Conservation (phyloP, 2,329 filamentous ascomycete genomes). For the Cladorrhinum sp. region DNA sequence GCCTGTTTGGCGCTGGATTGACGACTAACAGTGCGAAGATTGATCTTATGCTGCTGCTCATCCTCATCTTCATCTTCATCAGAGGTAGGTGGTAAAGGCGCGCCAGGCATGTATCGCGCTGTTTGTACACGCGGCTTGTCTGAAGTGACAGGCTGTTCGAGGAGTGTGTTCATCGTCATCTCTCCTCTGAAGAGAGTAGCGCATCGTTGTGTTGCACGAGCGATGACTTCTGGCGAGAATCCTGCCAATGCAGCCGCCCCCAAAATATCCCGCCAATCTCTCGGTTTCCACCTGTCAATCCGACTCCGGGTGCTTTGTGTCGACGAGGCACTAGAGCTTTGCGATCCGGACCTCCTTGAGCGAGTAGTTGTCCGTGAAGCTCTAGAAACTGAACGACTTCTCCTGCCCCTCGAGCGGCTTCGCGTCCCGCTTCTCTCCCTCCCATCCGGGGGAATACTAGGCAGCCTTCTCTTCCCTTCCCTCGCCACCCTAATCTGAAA, state of each 20-base stretch:
- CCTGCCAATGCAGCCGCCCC: slow-evolving; percentile 73
- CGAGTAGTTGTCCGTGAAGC: slow-evolving; percentile 23
- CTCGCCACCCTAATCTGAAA: slow-evolving; percentile 36
- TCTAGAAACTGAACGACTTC: slow-evolving; percentile 18
- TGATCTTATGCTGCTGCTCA: slow-evolving; percentile 12
- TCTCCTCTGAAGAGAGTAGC: slow-evolving; percentile 69
- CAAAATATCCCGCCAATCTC: slow-evolving; percentile 84
- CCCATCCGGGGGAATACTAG: background rate
- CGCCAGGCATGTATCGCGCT: slow-evolving; percentile 29
- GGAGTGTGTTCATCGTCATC: slow-evolving; percentile 61
- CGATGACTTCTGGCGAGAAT: slow-evolving; percentile 62
- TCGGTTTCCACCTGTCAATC: slow-evolving; percentile 40
- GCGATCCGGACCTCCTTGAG: background rate
- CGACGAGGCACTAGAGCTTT: slow-evolving; percentile 13
- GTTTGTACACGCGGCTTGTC: slow-evolving; percentile 16
- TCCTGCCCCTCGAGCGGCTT: background rate
- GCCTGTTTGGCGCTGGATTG: slow-evolving; percentile 4
- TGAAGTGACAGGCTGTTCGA: slow-evolving; percentile 18
- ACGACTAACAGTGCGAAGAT: slow-evolving; percentile 17
- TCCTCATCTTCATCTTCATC: slow-evolving; percentile 15
- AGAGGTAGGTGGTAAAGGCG: background rate
- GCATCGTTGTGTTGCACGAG: slow-evolving; percentile 70
- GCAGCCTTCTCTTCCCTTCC: slow-evolving; percentile 31
- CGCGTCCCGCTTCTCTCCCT: background rate
- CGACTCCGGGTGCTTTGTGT: slow-evolving; percentile 12